Percentiles rank a stretch among this genome's conserved stretches.
These are phyloP conservation scores for Pythium insidiosum DNA, from an alignment of 352 stramenopile genomes.

Conservation along the genomic window DNA sequence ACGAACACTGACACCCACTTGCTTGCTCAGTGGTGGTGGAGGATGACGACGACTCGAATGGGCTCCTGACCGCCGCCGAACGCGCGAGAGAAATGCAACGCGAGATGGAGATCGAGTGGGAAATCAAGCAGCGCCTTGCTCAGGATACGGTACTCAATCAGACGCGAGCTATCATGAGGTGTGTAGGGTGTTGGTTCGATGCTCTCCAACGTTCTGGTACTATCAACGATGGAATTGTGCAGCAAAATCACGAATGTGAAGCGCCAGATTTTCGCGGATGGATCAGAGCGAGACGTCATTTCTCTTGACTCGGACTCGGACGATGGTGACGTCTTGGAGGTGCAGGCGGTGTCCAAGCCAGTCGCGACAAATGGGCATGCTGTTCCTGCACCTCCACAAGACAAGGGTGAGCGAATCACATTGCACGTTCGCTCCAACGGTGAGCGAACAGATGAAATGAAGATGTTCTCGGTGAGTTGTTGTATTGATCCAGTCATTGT, in stretches of 20 bases:
- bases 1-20: neutral
- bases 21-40: constrained; percentile 1
- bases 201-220: too few relatives aligned
- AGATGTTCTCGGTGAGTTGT: constrained; percentile 46
- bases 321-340: constrained; percentile 18
- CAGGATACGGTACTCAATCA: constrained; percentile 52
- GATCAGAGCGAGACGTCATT: constrained; percentile 24
- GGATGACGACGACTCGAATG: constrained; percentile 22
- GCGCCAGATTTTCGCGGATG: constrained; percentile 9
- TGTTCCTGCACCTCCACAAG: neutral
- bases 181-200: too few relatives aligned
- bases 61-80: constrained; percentile 33
- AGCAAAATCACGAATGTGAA: constrained; percentile 23
- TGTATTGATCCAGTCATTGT: too few relatives aligned
- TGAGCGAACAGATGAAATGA: constrained; percentile 35
- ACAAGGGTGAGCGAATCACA: constrained; percentile 46
- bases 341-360: neutral
- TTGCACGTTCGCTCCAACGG: constrained; percentile 60
- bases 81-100: constrained; percentile 21
- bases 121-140: constrained; percentile 42
- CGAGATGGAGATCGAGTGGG: constrained; percentile 32
- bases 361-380: neutral
- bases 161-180: constrained; percentile 53
- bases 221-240: neutral
- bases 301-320: constrained; percentile 45